phyloP scores from a whole-genome alignment of 352 stramenopile species.

The Globisporangium megalacanthum region DNA sequence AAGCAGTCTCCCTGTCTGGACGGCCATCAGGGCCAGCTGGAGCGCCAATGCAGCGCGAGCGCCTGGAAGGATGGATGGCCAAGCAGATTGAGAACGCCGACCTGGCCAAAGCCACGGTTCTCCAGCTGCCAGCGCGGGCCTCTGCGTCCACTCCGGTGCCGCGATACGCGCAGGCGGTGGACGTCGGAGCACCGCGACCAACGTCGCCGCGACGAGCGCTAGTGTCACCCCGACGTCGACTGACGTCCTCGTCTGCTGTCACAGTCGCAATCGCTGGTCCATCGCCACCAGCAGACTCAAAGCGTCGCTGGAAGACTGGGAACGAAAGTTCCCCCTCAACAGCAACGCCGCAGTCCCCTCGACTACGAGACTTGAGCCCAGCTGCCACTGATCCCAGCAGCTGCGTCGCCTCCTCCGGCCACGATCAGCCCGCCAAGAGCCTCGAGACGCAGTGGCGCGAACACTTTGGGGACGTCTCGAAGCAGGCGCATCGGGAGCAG shows the following conservation, averaged over 20 bases:
- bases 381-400: too few species aligned
- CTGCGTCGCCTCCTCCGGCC: neutral
- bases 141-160: neutral
- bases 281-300: too few species aligned
- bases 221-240: neutral
- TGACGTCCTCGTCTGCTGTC: neutral
- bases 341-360: neutral
- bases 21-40: too few species aligned
- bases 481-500: conserved; percentile 26
- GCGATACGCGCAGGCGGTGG: neutral
- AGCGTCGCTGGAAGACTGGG: neutral
- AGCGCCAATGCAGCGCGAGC: conserved; percentile 49
- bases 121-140: conserved; percentile 35
- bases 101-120: conserved; percentile 55
- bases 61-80: conserved; percentile 76
- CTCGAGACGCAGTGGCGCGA: conserved; percentile 42
- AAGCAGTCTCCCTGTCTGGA: too few species aligned
- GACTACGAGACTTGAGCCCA: neutral
- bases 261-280: neutral
- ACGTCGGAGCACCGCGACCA: neutral
- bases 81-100: conserved; percentile 63
- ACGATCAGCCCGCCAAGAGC: conserved; percentile 12
- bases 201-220: conserved; percentile 13
- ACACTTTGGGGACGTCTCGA: conserved; percentile 32
- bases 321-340: neutral